Percentiles rank a stretch among this genome's conserved stretches.
Conservation (phyloP, 768 basidiomycete species). For the Myochromella boudieri region DNA sequence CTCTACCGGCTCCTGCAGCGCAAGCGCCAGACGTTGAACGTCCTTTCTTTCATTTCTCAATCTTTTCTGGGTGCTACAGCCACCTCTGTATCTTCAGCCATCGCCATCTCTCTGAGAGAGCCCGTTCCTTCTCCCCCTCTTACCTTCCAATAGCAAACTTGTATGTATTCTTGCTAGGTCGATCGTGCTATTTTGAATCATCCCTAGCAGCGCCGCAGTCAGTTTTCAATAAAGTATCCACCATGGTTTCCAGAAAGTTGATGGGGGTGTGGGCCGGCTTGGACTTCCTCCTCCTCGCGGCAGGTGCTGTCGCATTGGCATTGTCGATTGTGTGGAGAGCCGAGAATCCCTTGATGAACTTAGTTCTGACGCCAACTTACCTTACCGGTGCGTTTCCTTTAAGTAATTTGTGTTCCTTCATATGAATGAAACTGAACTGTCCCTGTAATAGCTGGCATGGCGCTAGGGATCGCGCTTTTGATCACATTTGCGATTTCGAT, state of each 20-base stretch:
- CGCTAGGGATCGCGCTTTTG: constrained; percentile 66
- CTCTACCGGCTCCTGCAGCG: constrained; percentile 41
- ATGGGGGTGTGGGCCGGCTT: constrained; percentile 73
- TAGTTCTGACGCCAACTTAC: constrained; percentile 59
- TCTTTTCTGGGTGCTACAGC: constrained; percentile 39
- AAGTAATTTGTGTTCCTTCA: too few relatives aligned
- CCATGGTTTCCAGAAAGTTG: constrained; percentile 73
- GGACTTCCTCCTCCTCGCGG: constrained; percentile 67
- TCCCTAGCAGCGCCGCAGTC: too few relatives aligned
- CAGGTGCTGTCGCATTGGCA: constrained; percentile 62
- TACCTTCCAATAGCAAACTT: neutral
- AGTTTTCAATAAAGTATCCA: neutral
- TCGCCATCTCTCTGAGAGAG: constrained; percentile 53
- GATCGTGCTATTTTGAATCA: too few relatives aligned
- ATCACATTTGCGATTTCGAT: constrained; percentile 72
- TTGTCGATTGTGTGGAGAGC: constrained; percentile 73
- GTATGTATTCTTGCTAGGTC: too few relatives aligned
- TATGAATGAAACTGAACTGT: neutral
- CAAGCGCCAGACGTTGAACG: constrained; percentile 70
- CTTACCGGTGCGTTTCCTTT: constrained; percentile 56
- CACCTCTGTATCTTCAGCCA: constrained; percentile 35
- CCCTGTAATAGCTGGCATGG: constrained; percentile 57
- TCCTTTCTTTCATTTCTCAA: constrained; percentile 40
- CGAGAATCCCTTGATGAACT: constrained; percentile 69
- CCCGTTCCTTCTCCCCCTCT: constrained; percentile 6